Percentiles rank a stretch among this genome's conserved stretches.
phyloP scores from a whole-genome alignment of 331 rosid species.

The Acacia concinna region DNA sequence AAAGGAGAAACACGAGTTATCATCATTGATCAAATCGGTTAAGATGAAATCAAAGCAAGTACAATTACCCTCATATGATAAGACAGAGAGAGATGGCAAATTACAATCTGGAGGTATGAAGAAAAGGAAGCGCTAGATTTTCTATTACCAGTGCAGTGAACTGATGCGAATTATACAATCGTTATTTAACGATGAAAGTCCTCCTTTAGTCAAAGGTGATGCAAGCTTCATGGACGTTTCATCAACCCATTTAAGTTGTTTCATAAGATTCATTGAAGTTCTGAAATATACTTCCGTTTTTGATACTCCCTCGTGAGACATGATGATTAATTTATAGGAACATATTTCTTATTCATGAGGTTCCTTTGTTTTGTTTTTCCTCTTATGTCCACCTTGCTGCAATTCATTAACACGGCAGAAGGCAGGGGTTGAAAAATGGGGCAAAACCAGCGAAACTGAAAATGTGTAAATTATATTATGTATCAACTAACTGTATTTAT shows the following conservation, averaged over 20 bases:
- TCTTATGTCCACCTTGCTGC: background rate
- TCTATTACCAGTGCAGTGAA: background rate
- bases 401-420: background rate
- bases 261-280: background rate
- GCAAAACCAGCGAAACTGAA: background rate
- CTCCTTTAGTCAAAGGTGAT: background rate
- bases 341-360: background rate
- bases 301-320: background rate
- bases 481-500: slow-evolving; percentile 13
- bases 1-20: slow-evolving; percentile 55
- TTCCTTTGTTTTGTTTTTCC: background rate
- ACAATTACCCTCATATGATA: slow-evolving; percentile 39
- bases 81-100: slow-evolving; percentile 35
- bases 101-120: slow-evolving; percentile 12
- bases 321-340: background rate
- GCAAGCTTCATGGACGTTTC: background rate
- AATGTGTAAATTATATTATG: slow-evolving; percentile 13
- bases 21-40: slow-evolving; percentile 62
- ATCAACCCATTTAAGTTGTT: background rate
- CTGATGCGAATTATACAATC: background rate
- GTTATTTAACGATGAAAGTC: background rate
- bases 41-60: slow-evolving; percentile 75
- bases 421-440: background rate
- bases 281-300: background rate
- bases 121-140: slow-evolving; percentile 33